Percentiles rank a stretch among this genome's conserved stretches.
Evolutionary conservation across 768 basidiomycete species (phyloP).

Genomic region (Termitomyces sp.): DNA sequence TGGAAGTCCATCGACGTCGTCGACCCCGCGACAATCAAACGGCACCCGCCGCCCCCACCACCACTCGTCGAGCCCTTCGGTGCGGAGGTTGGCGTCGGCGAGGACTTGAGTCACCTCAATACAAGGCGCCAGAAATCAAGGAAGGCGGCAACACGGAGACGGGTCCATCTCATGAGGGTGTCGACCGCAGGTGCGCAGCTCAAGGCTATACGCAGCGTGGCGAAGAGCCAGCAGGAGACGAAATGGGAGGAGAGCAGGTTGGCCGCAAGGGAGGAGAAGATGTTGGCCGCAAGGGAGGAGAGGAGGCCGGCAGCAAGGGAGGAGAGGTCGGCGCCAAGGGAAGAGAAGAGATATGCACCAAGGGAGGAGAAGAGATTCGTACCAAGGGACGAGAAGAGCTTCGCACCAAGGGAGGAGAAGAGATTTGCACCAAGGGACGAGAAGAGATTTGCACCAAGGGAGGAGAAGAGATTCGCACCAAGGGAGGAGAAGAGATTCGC

Average conservation of each 20-base stretch:
- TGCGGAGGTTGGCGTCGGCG: slow-evolving; percentile 38
- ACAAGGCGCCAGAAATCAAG: slow-evolving; percentile 45
- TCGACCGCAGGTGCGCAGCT: not conserved
- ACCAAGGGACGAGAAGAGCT: no score
- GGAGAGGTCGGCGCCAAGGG: no score
- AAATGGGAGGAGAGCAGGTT: not conserved
- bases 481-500: no score
- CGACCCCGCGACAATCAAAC: not conserved
- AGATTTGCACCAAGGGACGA: not conserved
- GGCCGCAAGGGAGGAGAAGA: no score
- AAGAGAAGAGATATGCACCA: no score
- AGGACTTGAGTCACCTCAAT: slow-evolving; percentile 54
- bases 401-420: not conserved
- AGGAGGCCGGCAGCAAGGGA: not conserved
- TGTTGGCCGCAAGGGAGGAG: no score
- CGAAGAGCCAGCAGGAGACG: not conserved
- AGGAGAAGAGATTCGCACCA: no score
- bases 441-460: no score
- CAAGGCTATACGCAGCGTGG: not conserved
- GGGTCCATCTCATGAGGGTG: slow-evolving; percentile 32
- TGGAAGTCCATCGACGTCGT: slow-evolving; percentile 26
- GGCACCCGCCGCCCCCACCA: not conserved
- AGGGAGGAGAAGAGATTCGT: no score
- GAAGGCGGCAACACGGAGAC: slow-evolving; percentile 36
- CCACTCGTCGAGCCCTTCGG: slow-evolving; percentile 19